phyloP scores from a whole-genome alignment of 179 eudicot genomes.

The Nepenthes alata region DNA sequence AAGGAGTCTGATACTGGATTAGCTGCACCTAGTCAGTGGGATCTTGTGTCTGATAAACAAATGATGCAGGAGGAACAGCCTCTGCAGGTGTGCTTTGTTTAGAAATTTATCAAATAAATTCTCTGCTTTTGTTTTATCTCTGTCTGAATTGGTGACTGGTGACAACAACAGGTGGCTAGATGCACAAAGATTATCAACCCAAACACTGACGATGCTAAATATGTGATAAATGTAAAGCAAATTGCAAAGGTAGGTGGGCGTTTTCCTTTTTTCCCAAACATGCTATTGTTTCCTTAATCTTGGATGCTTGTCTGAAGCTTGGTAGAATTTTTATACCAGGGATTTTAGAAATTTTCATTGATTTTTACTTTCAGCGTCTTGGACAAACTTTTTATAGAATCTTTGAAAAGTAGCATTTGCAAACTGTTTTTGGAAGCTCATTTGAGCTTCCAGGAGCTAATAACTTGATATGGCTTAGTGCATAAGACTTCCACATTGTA shows the following conservation, averaged over 20 bases:
- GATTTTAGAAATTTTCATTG: no score
- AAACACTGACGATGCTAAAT: constrained; percentile 93
- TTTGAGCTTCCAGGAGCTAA: no score
- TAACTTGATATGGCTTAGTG: no score
- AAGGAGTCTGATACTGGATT: constrained; percentile 98
- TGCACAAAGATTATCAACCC: constrained; percentile 92
- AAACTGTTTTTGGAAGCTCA: no score
- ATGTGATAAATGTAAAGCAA: constrained; percentile 87
- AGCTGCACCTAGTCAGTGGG: constrained; percentile 96
- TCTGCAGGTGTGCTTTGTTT: constrained; percentile 51
- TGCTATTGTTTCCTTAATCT: no score
- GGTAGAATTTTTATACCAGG: no score
- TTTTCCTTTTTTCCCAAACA: no score
- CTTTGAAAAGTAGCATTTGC: no score
- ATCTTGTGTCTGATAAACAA: constrained; percentile 88
- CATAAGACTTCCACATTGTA: no score
- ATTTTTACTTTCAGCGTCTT: no score
- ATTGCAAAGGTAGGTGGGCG: constrained; percentile 61
- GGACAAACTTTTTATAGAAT: no score
- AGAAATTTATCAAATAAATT: neutral
- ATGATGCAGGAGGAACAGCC: constrained; percentile 99
- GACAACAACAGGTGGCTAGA: constrained; percentile 69
- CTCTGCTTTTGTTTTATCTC: neutral
- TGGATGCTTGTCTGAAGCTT: no score
- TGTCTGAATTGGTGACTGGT: constrained; percentile 2